A percentile compares a stretch with the other conserved stretches of the same genome.
Evolutionary conservation across 192 early-diverging fungal species (phyloP).

Genomic region (Gamsiella multidivaricata): DNA sequence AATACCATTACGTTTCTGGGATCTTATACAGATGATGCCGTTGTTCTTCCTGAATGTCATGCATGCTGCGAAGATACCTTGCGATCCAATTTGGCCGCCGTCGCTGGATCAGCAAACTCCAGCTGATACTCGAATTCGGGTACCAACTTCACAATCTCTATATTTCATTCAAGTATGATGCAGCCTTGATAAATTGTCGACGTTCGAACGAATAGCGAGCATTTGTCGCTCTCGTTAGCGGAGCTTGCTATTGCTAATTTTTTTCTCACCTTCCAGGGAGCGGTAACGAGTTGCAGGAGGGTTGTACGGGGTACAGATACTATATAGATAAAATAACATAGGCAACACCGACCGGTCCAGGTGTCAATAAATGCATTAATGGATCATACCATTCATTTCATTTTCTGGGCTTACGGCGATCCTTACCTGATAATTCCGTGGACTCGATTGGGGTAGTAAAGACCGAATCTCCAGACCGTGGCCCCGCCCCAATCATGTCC

Average conservation of each 20-base stretch:
- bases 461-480: slow-evolving; percentile 46
- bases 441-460: slow-evolving; percentile 34
- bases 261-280: slow-evolving; percentile 23
- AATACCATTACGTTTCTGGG: too few relatives aligned
- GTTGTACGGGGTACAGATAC: slow-evolving; percentile 45
- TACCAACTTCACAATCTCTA: slow-evolving; percentile 23
- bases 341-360: too few relatives aligned
- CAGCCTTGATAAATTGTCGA: neutral
- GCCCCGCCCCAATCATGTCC: slow-evolving; percentile 55
- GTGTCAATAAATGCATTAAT: too few relatives aligned
- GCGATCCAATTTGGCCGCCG: neutral
- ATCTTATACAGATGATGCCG: too few relatives aligned
- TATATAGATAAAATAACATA: too few relatives aligned
- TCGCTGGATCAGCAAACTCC: slow-evolving; percentile 21
- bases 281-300: slow-evolving; percentile 5
- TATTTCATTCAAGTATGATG: neutral
- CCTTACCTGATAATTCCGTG: slow-evolving; percentile 52
- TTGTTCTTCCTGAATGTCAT: too few relatives aligned
- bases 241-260: too few relatives aligned
- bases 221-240: too few relatives aligned
- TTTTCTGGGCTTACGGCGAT: too few relatives aligned
- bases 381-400: too few relatives aligned
- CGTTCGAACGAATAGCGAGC: too few relatives aligned
- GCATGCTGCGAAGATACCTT: too few relatives aligned
- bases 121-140: slow-evolving; percentile 45